phyloP scores from a whole-genome alignment of 2,329 filamentous ascomycete species.

The Penicillium freii region DNA sequence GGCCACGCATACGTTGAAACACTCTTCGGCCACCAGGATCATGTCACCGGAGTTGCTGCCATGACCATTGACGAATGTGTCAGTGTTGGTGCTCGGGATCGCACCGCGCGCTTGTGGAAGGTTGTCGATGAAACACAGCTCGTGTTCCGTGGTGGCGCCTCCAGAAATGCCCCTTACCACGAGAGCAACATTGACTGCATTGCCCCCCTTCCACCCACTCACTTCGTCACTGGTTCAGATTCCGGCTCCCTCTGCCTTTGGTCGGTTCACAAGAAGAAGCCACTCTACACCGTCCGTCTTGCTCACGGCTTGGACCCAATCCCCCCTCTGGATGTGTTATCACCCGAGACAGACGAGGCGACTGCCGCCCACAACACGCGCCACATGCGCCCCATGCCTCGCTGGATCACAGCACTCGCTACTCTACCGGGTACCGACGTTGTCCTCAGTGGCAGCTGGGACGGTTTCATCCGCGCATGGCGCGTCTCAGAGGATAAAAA shows the following conservation, averaged over 20 bases:
- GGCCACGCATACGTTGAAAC: conserved; percentile 94
- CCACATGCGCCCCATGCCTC: conserved; percentile 61
- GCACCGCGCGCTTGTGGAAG: conserved; percentile 92
- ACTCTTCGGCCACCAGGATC: conserved; percentile 91
- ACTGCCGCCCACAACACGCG: conserved; percentile 47
- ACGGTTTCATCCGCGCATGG: conserved; percentile 84
- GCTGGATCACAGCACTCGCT: conserved; percentile 86
- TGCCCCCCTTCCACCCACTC: conserved; percentile 81
- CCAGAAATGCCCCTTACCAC: conserved; percentile 51
- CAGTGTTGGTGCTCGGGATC: conserved; percentile 84
- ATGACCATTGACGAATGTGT: conserved; percentile 84
- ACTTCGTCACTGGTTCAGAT: conserved; percentile 93
- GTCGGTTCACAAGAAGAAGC: conserved; percentile 92
- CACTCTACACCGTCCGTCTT: conserved; percentile 72
- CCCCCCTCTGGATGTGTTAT: conserved; percentile 65
- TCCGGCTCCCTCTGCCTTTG: conserved; percentile 84
- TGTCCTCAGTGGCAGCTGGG: conserved; percentile 91
- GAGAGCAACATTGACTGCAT: conserved; percentile 91
- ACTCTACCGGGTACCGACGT: conserved; percentile 88
- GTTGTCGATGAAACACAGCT: conserved; percentile 93
- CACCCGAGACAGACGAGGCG: conserved; percentile 67
- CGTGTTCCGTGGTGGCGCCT: conserved; percentile 79
- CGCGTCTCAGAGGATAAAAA: conserved; percentile 78
- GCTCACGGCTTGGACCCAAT: conserved; percentile 83
- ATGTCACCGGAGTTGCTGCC: conserved; percentile 79